A percentile compares a stretch with the other conserved stretches of the same genome.
These are phyloP conservation scores for Rhodotorula toruloides DNA, from an alignment of 768 basidiomycete genomes.

Conservation along the genomic window DNA sequence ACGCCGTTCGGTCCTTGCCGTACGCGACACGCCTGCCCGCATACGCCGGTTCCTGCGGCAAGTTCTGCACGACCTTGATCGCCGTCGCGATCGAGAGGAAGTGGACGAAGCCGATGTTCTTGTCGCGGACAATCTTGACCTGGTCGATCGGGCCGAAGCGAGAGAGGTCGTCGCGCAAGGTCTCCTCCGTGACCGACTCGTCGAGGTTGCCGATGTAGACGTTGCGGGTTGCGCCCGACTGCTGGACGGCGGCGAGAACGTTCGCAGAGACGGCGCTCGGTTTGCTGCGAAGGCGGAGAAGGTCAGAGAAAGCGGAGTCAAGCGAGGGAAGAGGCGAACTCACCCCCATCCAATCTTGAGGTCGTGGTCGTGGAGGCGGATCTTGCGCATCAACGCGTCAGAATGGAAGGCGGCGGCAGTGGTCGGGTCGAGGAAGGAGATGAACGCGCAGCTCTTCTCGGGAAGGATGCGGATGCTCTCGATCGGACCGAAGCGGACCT, in stretches of 20 bases:
- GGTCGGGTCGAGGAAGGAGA: slow-evolving; percentile 89
- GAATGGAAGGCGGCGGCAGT: slow-evolving; percentile 96
- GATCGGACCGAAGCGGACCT: slow-evolving; percentile 95
- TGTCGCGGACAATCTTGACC: slow-evolving; percentile 98
- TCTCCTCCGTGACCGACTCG: slow-evolving; percentile 64
- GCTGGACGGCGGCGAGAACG: slow-evolving; percentile 79
- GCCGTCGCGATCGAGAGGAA: slow-evolving; percentile 92
- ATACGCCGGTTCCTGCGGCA: slow-evolving; percentile 86
- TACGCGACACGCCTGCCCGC: slow-evolving; percentile 89
- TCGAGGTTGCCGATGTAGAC: slow-evolving; percentile 90
- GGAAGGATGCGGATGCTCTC: slow-evolving; percentile 90
- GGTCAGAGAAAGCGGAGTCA: neutral
- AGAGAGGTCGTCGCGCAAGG: slow-evolving; percentile 81
- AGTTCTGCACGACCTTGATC: slow-evolving; percentile 91
- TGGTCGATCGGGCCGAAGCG: slow-evolving; percentile 95
- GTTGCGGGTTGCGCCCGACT: slow-evolving; percentile 88
- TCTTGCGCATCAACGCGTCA: slow-evolving; percentile 90
- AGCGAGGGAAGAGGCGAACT: neutral
- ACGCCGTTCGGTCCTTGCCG: slow-evolving; percentile 88
- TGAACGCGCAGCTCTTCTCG: slow-evolving; percentile 95
- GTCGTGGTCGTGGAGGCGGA: slow-evolving; percentile 87
- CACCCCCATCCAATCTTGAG: slow-evolving; percentile 95
- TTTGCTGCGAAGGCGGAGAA: slow-evolving; percentile 50
- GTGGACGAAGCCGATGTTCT: slow-evolving; percentile 98
- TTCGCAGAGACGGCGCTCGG: slow-evolving; percentile 79